Evolutionary conservation across 495 filamentous ascomycete species (phyloP).

Genomic region (Neurospora africana): DNA sequence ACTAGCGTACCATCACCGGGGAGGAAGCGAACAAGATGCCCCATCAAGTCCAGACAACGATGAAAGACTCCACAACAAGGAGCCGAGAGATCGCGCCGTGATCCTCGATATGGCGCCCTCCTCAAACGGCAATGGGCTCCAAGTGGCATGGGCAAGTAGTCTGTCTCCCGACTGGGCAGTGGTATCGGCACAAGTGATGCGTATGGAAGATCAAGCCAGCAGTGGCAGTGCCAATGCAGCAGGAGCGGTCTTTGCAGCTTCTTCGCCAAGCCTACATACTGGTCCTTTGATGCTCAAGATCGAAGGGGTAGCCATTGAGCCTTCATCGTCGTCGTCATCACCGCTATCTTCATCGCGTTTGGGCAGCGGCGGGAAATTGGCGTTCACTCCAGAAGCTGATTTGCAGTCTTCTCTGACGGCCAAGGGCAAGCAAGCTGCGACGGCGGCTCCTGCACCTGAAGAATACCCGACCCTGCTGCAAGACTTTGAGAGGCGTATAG

Average conservation of each 20-base stretch:
- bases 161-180: slow-evolving; percentile 39
- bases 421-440: slow-evolving; percentile 21
- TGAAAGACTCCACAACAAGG: slow-evolving; percentile 2
- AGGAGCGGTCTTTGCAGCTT: slow-evolving; percentile 7
- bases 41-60: slow-evolving; percentile 1
- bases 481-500: slow-evolving; percentile 59
- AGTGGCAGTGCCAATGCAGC: slow-evolving; percentile 14
- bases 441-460: slow-evolving; percentile 9
- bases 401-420: slow-evolving; percentile 14
- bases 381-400: slow-evolving; percentile 14
- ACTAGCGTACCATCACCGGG: slow-evolving; percentile 29
- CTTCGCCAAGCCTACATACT: slow-evolving; percentile 5
- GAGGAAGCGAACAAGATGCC: slow-evolving; percentile 5
- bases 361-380: slow-evolving; percentile 11
- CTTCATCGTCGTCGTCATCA: slow-evolving; percentile 1
- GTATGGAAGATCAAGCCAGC: slow-evolving; percentile 23
- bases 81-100: slow-evolving; percentile 39
- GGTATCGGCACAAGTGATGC: slow-evolving; percentile 28
- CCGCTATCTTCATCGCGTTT: neutral
- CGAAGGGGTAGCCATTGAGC: slow-evolving; percentile 43
- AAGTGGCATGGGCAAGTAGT: slow-evolving; percentile 35
- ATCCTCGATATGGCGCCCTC: slow-evolving; percentile 42
- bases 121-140: slow-evolving; percentile 37
- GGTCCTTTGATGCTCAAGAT: slow-evolving; percentile 53
- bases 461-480: slow-evolving; percentile 49